Base-by-base conservation (phyloP, 177 flowering plant species). In the Tripterygium wilfordii region DNA sequence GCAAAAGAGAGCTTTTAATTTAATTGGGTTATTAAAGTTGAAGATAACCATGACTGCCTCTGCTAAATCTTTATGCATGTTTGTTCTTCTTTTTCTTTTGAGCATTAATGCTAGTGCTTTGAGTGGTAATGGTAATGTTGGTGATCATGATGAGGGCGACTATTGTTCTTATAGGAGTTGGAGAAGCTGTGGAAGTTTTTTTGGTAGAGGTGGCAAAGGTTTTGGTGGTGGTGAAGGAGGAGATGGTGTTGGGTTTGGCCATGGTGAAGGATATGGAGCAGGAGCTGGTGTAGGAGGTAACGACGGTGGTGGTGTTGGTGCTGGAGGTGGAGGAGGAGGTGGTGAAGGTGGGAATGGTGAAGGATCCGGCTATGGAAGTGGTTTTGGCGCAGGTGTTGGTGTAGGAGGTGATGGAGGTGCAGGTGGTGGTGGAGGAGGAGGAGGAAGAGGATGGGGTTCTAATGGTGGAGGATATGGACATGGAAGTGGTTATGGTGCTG, bases 211-310 rank as follows among this genome's bases (percentile, higher is more conserved):
- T 6, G 61, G 62, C 16, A 23, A 15, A 10, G 58, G 50, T 10
- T 43, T 40, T 12, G 56, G 60, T 4, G 36, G 39, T 44, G 62
- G 56, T 6, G 60, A 22, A 24, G 51, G 49, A 0, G 45, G 28
- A 4, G 54, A 54, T 21, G 41, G 21, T 27, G 65, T 43, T 17
- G 66, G 57, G 18, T 42, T 22, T 32, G 57, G 57, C 13, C 57
- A 53, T 53, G 57, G 57, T 10, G 36, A 19, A 17, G 58, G 58
- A 4, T 18, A 5, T 19, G 43, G 43, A 8, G 43, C 17, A 44
- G 58, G 57, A 8, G 19, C 16, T 20, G 56, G 47, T 30, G 47
- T n/a, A 28, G 39, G 39, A 2, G 1, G 54, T 2, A 9, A 7
- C 32, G 58, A 50, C 8, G 55, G 45, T 5, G 58, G 49, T 3